These are phyloP conservation scores for Datisca glomerata DNA, from an alignment of 306 rosid species.

Conservation along the genomic window DNA sequence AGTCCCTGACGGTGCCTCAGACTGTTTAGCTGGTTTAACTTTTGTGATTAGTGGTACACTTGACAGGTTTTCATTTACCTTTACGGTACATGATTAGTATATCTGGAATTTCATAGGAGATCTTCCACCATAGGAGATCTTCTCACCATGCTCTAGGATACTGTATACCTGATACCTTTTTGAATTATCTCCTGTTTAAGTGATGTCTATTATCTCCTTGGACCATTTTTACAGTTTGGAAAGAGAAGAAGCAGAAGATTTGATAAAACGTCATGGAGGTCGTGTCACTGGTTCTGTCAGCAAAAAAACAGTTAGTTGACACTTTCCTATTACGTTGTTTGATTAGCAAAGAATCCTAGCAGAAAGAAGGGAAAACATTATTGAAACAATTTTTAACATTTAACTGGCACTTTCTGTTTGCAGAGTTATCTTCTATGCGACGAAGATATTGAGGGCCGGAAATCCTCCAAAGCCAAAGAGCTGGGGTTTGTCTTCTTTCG, in stretches of 20 bases:
- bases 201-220: slow-evolving; percentile 4
- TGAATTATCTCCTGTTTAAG: slow-evolving; percentile 3
- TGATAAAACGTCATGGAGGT: slow-evolving; percentile 90
- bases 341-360: slow-evolving; percentile 6
- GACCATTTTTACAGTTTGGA: slow-evolving; percentile 54
- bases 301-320: slow-evolving; percentile 70
- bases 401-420: slow-evolving; percentile 25
- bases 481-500: slow-evolving; percentile 56
- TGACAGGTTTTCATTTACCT: slow-evolving; percentile 49
- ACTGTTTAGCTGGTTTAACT: slow-evolving; percentile 74
- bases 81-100: slow-evolving; percentile 3
- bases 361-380: too few species aligned
- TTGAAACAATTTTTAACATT: slow-evolving; percentile 2
- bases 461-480: slow-evolving; percentile 84
- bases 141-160: background rate
- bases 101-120: background rate
- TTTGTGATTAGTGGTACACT: slow-evolving; percentile 97
- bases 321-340: slow-evolving; percentile 9
- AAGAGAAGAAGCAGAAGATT: slow-evolving; percentile 96
- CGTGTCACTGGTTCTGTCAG: slow-evolving; percentile 93
- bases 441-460: slow-evolving; percentile 92
- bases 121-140: background rate
- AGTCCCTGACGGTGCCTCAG: slow-evolving; percentile 88
- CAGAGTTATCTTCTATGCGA: slow-evolving; percentile 91
- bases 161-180: background rate